Evolutionary conservation across 352 stramenopile genomes (phyloP), one percentile per base, ranked within the genome.

Genomic region (Phytophthora aleatoria): DNA sequence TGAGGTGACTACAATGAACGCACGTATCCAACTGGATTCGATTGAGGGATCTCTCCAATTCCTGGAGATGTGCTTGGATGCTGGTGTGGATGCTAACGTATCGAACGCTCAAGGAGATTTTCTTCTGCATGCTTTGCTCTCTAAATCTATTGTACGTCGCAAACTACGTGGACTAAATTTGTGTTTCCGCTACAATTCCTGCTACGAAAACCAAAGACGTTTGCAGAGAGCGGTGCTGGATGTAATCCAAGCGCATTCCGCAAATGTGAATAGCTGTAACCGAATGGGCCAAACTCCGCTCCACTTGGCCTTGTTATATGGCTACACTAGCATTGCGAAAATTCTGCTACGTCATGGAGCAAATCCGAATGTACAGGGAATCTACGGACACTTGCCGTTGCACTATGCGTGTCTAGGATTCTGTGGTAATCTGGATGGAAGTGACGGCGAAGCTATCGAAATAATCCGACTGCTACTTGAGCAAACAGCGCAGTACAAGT

Each of bases 351-450:
- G 33, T 8, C 69, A 67, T 50, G 78, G 74, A 8, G 77, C 82
- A 13, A 91, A 89, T 49, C 82, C 82, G 5, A 92, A 90, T 26
- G 53, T 89, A 7, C 72, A 71, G 11, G 79, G 89, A 48, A 45
- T 53, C 1, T 79, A 79, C 26, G 86, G 86, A 3, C 81, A 85
- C 30, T 47, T 90, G 0, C 74, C 83, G 2, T 42, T 94, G 16
- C 86, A 94, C 52, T 94, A 90, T 53, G 79, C 79, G 1, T 91
- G 79, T 30, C 61, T 90, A 7, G 84, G 81, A 1, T 79, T 91
- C 33, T 90, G 83, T 51, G 60, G 47, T 16, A 61, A 43, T 27
- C 26, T 57, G 0, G 56, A 77, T 38, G 56, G 63, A 35, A 69
- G 58, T 15, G 47, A 67, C 2, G 50, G 38, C 4, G 38, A 51